Conservation (phyloP, 768 basidiomycete genomes). For the Leccinellum rugosiceps region DNA sequence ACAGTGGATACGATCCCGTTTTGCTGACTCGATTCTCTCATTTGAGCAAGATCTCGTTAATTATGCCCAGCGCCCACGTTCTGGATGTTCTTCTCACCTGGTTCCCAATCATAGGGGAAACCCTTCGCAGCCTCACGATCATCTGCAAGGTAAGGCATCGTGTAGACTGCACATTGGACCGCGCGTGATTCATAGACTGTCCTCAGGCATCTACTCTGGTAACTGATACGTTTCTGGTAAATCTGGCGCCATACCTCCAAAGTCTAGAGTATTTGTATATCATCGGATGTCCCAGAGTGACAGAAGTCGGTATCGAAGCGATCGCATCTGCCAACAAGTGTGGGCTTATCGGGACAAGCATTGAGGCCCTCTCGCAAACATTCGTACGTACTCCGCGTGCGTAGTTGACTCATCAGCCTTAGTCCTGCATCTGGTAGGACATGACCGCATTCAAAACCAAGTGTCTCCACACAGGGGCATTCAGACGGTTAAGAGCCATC, state of each 20-base stretch:
- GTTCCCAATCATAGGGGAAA: constrained; percentile 42
- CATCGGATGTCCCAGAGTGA: constrained; percentile 68
- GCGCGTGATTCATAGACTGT: neutral
- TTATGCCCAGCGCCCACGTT: constrained; percentile 67
- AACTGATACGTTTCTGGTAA: constrained; percentile 52
- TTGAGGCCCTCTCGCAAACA: constrained; percentile 59
- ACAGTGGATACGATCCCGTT: constrained; percentile 44
- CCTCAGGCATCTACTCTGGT: constrained; percentile 53
- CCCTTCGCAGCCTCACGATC: constrained; percentile 56
- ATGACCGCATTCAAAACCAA: constrained; percentile 43
- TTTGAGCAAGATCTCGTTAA: constrained; percentile 58
- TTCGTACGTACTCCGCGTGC: constrained; percentile 45
- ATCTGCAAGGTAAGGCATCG: constrained; percentile 59
- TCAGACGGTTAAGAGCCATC: constrained; percentile 50
- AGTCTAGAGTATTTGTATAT: constrained; percentile 57
- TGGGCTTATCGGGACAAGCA: constrained; percentile 51
- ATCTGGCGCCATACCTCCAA: constrained; percentile 46
- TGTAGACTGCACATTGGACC: neutral
- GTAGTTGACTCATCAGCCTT: neutral
- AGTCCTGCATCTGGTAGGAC: constrained; percentile 39
- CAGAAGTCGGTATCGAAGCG: constrained; percentile 54
- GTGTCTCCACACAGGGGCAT: constrained; percentile 34
- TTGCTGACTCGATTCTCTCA: constrained; percentile 49
- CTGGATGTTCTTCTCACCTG: constrained; percentile 49
- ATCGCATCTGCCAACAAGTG: constrained; percentile 42